Percentiles rank a stretch among this genome's conserved stretches.
Conservation (phyloP, 306 rosid species). For the Carpinus viminea region DNA sequence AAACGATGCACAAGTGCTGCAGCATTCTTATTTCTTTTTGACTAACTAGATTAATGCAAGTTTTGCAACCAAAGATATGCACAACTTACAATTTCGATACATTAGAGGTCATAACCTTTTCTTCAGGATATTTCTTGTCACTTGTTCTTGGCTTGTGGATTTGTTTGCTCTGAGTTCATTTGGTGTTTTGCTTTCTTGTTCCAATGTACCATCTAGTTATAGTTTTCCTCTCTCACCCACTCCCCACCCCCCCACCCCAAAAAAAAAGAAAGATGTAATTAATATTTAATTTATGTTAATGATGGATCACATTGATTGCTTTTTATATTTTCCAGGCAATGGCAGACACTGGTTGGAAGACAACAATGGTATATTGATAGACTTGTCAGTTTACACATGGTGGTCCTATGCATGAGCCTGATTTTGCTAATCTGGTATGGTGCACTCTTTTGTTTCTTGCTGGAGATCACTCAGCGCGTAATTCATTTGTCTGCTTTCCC, state of each 20-base stretch:
- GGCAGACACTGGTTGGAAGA: constrained; percentile 38
- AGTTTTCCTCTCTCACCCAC: not conserved
- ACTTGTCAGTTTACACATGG: constrained; percentile 29
- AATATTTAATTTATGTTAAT: not conserved
- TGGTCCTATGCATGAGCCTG: constrained; percentile 28
- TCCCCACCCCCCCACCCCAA: not conserved
- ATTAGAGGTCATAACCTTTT: not conserved
- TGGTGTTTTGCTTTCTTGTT: not conserved
- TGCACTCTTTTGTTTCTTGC: constrained; percentile 29
- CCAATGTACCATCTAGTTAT: not conserved
- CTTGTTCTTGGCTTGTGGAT: not conserved
- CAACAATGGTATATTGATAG: constrained; percentile 26
- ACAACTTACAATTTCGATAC: constrained; percentile 16
- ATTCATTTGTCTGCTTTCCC: constrained; percentile 18
- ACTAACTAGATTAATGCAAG: constrained; percentile 15
- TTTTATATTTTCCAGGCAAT: constrained; percentile 24
- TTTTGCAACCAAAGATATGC: constrained; percentile 8
- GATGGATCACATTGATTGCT: constrained; percentile 11
- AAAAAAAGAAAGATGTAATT: not conserved
- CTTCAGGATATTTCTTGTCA: too few relatives aligned
- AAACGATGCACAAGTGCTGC: not conserved
- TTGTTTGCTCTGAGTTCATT: not conserved
- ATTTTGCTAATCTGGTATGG: constrained; percentile 36
- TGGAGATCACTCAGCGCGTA: constrained; percentile 29
- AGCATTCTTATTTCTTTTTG: constrained; percentile 15